Evolutionary conservation across 768 basidiomycete genomes (phyloP), one percentile per base, ranked within the genome.

Genomic region (Termitomyces sp.): DNA sequence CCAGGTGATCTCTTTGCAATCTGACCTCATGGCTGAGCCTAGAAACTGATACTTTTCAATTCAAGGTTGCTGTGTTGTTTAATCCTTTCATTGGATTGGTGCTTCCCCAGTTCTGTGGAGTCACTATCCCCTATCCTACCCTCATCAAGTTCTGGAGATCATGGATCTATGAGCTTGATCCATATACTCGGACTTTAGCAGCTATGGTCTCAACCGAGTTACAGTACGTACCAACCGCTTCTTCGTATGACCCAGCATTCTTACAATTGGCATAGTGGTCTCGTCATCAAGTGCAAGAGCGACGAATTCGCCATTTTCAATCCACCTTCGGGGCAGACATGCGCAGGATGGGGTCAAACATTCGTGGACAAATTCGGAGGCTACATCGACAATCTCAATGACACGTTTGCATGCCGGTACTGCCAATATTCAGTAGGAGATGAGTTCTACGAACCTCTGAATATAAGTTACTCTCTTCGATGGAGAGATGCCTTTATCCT

Each of bases 131-230:
- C 0, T 87, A 81, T 57, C 82, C 85, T 0, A 79, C 78, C 4
- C 71, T 92, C 69, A 77, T 79, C 10, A 67, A 69, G 30, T 91
- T 91, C 78, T 91, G 88, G 88, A 75, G 81, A 60, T 78, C 76
- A n/a, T 93, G 91, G 90, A 70, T 93, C 16, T 93, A 93, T 70
- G 77, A 85, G 60, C 72, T 89, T 8, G 75, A 77, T 45, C 91
- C 91, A 0, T 90, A 85, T 69, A 91, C 88, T 0, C 82, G 89
- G 24, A 76, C 83, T 12, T 70, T 93, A 26, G 79, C 85, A 6
- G 83, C 91, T 18, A 87, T 93, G 78, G 72, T 92, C 32, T 82
- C 88, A 0, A 92, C 88, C 5, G 91, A 91, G 64, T 76, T 95
- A 10, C 83, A 90, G 84, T 86, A 64, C 55, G 78, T 68, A 18